phyloP scores from a whole-genome alignment of 805 yeast genomes.

The Candida ovalis region DNA sequence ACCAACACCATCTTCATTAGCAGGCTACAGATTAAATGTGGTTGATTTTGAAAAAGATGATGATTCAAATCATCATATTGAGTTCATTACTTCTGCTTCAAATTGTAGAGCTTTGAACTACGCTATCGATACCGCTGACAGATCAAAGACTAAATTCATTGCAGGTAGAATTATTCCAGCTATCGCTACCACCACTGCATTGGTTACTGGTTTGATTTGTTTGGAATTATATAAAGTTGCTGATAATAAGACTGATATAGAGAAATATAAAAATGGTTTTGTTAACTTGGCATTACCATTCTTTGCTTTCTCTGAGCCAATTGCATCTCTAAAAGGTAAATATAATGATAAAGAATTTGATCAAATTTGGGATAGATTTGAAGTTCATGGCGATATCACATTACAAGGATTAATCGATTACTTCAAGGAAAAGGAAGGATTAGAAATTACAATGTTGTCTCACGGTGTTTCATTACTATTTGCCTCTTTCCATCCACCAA shows the following conservation, averaged over 20 bases:
- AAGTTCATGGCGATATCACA: conserved; percentile 71
- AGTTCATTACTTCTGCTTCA: conserved; percentile 92
- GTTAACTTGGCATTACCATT: conserved; percentile 91
- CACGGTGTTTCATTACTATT: conserved; percentile 85
- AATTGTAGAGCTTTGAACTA: conserved; percentile 94
- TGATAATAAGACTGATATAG: conserved; percentile 69
- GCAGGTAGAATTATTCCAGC: conserved; percentile 99
- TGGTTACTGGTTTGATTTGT: conserved; percentile 92
- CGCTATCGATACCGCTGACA: conserved; percentile 83
- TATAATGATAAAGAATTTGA: conserved; percentile 80
- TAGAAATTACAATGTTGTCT: conserved; percentile 87
- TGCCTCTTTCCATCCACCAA: conserved; percentile 91
- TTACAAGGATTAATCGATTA: conserved; percentile 68
- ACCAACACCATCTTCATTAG: conserved; percentile 85
- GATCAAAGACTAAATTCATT: conserved; percentile 87
- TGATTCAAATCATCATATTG: conserved; percentile 94
- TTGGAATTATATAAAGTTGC: conserved; percentile 89
- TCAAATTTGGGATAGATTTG: conserved; percentile 94
- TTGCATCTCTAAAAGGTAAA: conserved; percentile 76
- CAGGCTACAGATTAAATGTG: conserved; percentile 83
- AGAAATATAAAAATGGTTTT: conserved; percentile 89
- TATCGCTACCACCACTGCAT: conserved; percentile 97
- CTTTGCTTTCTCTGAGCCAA: conserved; percentile 95
- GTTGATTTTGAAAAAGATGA: conserved; percentile 98
- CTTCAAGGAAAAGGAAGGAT: conserved; percentile 78